Base-by-base conservation (phyloP, 1,139 yeast genomes). In the Candida sanyaensis region DNA sequence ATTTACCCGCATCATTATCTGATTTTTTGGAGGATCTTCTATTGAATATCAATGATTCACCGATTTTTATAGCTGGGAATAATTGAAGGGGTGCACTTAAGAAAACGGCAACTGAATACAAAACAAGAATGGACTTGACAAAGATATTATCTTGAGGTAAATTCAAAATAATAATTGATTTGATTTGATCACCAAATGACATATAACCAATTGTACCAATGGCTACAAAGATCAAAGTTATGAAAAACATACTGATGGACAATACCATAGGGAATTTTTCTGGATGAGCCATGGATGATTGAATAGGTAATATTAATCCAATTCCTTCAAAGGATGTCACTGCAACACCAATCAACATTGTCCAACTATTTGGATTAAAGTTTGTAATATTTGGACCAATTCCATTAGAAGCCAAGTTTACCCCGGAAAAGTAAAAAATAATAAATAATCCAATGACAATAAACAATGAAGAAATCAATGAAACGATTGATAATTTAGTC, bases 261-360 rank as follows among this genome's bases (percentile, higher is more conserved):
- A 87, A 66, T 3, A 87, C 91, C 55, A 73, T 59, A 4, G 93
- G 88, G 58, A 86, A 87, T 55, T 84, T 76, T 55, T 84, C 84
- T 2, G 93, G 95, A 46, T 82, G 68, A 42, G 73, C 78, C 93
- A 87, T 87, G 3, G 92, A 81, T 46, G 86, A 81, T 60, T 87
- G 90, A 30, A 87, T 86, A 1, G 93, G 95, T 37, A 87, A 78
- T 43, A 87, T 84, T 39, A 87, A 69, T 0, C 95, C 93, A 52
- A 87, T 85, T 1, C 95, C 95, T 68, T 87, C 95, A 59, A 85
- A 87, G 1, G 93, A 84, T 50, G 88, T 86, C 21, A 87, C 89
- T 0, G 92, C 92, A 2, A 88, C 89, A 4, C 95, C 95, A 49
- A 87, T 80, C 54, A 86, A 83, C 71, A 87, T 71, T 1, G 92